Evolutionary conservation across 768 basidiomycete genomes (phyloP), one percentile per base, ranked within the genome.

Genomic region (Russula brevipes): DNA sequence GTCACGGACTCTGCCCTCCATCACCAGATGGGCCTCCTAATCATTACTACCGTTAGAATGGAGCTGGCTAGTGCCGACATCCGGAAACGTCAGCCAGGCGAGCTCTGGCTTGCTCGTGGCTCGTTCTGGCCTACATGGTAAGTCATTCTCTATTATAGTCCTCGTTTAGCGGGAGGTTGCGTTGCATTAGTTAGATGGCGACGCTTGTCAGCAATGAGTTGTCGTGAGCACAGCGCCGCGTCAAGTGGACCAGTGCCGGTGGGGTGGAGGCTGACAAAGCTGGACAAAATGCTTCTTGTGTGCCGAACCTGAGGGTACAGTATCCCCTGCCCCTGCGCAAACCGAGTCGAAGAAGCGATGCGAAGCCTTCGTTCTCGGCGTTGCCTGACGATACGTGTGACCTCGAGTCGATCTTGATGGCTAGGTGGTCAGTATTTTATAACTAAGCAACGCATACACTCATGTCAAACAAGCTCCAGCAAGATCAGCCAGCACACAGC

Each of bases 311-410:
- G 24, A 24, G 24, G 24, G 24, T 24, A 24, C 24, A 24, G 24
- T n/a, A n/a, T 24, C 24, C 24, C 24, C 24, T 24, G 24, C 24
- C 24, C 24, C 24, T 24, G 24, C 24, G 24, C 24, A 24, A 24
- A 24, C 24, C 24, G 24, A 24, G 24, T 24, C 24, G 24, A 24
- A 24, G 24, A 38, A 11, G 14, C 12, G 41, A 16, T 42, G 4
- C 11, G 14, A 38, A 3, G 44, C 42, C 24, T 24, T 45, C 44
- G 36, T 46, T 50, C 41, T 53, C 57, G 42, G 19, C 49, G 45
- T 52, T 53, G 14, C 64, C 35, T 53, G 61, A 51, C 52, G 67
- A 41, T 60, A 51, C 54, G 57, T 67, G 24, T 45, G 44, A 44
- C 41, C 56, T 39, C 44, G 10, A 9, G 41, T 57, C 44, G 51